Conservation (phyloP, 352 stramenopile genomes). For the Phytophthora colocasiae region DNA sequence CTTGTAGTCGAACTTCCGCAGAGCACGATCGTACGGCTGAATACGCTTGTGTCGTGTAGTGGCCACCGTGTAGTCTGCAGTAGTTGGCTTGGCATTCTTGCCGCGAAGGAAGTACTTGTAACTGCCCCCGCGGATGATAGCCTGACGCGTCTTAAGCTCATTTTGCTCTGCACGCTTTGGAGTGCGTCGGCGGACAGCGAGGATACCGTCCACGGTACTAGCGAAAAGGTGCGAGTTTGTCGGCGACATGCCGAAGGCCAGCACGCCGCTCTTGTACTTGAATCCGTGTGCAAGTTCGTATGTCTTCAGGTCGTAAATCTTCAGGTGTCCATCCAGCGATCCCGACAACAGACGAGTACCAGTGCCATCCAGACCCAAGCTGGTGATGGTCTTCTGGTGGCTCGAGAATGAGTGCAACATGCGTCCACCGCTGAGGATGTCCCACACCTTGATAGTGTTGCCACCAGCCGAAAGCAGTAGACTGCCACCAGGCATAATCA, state of each 20-base stretch:
- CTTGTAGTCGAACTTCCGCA: constrained; percentile 97
- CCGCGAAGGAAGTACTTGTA: constrained; percentile 93
- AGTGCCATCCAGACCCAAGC: constrained; percentile 86
- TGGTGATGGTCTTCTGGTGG: constrained; percentile 96
- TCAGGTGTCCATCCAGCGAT: constrained; percentile 93
- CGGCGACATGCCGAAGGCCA: constrained; percentile 85
- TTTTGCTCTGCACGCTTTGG: constrained; percentile 75
- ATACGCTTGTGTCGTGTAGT: constrained; percentile 91
- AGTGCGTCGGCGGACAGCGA: constrained; percentile 85
- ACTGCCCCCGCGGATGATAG: constrained; percentile 81
- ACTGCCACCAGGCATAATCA: constrained; percentile 87
- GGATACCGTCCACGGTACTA: constrained; percentile 75
- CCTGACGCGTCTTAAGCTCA: constrained; percentile 69
- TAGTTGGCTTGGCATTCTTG: constrained; percentile 80
- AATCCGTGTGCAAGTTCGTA: constrained; percentile 92
- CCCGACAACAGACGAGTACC: constrained; percentile 89
- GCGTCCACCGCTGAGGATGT: constrained; percentile 88
- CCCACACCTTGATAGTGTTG: constrained; percentile 94
- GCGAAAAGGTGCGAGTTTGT: constrained; percentile 88
- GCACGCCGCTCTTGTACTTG: constrained; percentile 86
- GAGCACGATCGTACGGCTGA: constrained; percentile 91
- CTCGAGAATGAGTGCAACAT: constrained; percentile 91
- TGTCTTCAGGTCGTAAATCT: constrained; percentile 94
- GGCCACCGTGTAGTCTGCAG: constrained; percentile 81
- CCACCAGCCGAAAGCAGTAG: constrained; percentile 85